Evolutionary conservation across 179 eudicot species (phyloP).

Genomic region (Pouteria campechiana): DNA sequence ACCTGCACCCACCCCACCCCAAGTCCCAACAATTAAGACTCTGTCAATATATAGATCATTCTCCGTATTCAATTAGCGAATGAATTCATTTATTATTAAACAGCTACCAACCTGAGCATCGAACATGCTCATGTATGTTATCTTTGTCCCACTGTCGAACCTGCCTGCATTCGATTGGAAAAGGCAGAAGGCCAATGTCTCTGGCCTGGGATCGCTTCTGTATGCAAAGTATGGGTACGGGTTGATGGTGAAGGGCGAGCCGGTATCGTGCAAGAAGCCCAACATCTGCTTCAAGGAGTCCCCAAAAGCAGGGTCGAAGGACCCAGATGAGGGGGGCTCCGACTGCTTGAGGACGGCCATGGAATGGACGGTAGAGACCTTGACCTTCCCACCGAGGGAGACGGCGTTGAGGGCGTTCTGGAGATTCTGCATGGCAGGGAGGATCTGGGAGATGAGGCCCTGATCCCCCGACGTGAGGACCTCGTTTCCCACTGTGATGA

Average conservation of each 20-base stretch:
- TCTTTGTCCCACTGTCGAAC: constrained; percentile 51
- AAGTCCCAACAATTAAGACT: no score
- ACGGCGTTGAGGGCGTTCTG: constrained; percentile 49
- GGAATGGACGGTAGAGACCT: constrained; percentile 87
- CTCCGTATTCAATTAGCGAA: no score
- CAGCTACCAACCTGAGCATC: constrained; percentile 82
- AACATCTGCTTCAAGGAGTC: constrained; percentile 55
- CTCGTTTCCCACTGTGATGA: constrained; percentile 82
- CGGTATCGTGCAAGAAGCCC: constrained; percentile 47
- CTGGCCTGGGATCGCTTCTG: constrained; percentile 76
- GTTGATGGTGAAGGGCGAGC: constrained; percentile 69
- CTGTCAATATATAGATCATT: no score
- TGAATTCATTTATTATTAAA: not conserved
- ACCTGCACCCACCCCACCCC: constrained; percentile 30
- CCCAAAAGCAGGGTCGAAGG: constrained; percentile 41
- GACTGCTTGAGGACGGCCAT: constrained; percentile 75
- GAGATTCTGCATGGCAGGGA: constrained; percentile 78
- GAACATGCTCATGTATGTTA: constrained; percentile 92
- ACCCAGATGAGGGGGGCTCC: constrained; percentile 81
- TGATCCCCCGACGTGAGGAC: constrained; percentile 53
- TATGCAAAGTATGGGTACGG: constrained; percentile 95
- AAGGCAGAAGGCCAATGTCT: constrained; percentile 75
- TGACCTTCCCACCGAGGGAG: constrained; percentile 53
- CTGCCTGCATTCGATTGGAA: constrained; percentile 86
- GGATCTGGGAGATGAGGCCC: constrained; percentile 42